Conservation (phyloP, 1,284 basidiomycete genomes). For the Cystobasidium slooffiae region DNA sequence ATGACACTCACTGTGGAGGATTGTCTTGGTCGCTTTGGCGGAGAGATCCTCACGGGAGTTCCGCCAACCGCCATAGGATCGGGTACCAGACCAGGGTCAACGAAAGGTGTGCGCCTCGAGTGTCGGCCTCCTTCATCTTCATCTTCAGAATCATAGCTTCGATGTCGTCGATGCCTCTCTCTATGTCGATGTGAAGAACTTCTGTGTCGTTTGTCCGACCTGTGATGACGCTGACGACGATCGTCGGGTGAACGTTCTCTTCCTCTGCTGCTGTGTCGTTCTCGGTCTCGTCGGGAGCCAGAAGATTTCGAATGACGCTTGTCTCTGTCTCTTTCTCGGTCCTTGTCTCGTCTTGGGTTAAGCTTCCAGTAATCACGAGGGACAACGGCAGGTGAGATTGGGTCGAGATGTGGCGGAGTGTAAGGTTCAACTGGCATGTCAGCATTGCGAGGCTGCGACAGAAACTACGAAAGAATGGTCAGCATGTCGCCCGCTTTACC, state of each 20-base stretch:
- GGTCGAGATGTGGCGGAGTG: slow-evolving; percentile 21
- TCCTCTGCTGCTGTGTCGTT: not conserved
- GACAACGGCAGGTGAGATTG: slow-evolving; percentile 19
- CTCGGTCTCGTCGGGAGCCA: not conserved
- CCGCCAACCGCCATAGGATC: slow-evolving; percentile 6
- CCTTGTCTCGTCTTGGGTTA: not conserved
- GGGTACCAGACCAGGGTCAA: not conserved
- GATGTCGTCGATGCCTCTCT: slow-evolving; percentile 7
- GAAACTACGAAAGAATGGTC: not conserved
- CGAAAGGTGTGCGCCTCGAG: not conserved
- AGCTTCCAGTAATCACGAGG: slow-evolving; percentile 23
- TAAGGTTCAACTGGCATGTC: not conserved
- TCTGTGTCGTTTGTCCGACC: not conserved
- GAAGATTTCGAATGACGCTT: not conserved
- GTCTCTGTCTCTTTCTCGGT: not conserved
- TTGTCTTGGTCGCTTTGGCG: not conserved
- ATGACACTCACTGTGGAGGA: not conserved
- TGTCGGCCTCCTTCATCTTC: not conserved
- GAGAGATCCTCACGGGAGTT: slow-evolving; percentile 1
- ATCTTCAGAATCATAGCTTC: slow-evolving; percentile 1
- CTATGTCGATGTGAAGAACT: not conserved
- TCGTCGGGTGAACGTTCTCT: not conserved
- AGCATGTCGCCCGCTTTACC: too few species aligned
- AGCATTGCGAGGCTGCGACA: not conserved
- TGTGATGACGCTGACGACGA: slow-evolving; percentile 3